Base-by-base conservation (phyloP, 805 yeast genomes). In the Lipomyces orientalis region DNA sequence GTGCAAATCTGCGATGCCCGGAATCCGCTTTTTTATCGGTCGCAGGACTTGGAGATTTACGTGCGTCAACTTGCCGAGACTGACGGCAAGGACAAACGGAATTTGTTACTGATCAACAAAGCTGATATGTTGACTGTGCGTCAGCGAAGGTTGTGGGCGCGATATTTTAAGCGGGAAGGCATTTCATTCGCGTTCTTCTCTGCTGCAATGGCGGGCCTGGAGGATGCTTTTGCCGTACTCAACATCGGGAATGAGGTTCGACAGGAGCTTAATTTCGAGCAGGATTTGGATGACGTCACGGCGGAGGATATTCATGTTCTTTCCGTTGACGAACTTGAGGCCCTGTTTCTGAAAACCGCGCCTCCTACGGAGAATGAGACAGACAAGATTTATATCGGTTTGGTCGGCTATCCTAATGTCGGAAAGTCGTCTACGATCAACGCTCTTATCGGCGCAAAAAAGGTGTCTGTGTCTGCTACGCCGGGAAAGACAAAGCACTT, bases 401-500 rank as follows among this genome's bases (percentile, higher is more conserved):
- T 95, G 72, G 99, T 95, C 25, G 99, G 99, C 43, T 95, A 95
- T 78, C 99, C 99, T 52, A 95, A 94, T 77, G 94, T 90, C 61
- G 97, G 97, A 81, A 91, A 91, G 77, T 95, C 98, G 1, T 93
- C 98, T n/a, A 95, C 98, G 1, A 95, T 95, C 75, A 95, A 95
- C 79, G 98, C 99, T 0, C 83, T 95, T 54, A 95, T 94, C 58
- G 99, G 99, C 14, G 88, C 98, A 22, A 95, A 95, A 76, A 93
- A 91, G 78, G 99, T 95, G n/a, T 93, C 98, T 1, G 99, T 95
- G 51, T 94, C 98, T 1, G 85, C 98, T 0, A 95, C 99, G 0
- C 99, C 99, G 14, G 99, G 99, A 82, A 95, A 95, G 78, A 95
- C 99, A 14, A 95, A 95, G 78, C 99, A 95, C 83, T 95, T 95